Percentiles rank a stretch among this genome's conserved stretches.
Evolutionary conservation across 768 basidiomycete genomes (phyloP).

Genomic region (Pleurotus djamor): DNA sequence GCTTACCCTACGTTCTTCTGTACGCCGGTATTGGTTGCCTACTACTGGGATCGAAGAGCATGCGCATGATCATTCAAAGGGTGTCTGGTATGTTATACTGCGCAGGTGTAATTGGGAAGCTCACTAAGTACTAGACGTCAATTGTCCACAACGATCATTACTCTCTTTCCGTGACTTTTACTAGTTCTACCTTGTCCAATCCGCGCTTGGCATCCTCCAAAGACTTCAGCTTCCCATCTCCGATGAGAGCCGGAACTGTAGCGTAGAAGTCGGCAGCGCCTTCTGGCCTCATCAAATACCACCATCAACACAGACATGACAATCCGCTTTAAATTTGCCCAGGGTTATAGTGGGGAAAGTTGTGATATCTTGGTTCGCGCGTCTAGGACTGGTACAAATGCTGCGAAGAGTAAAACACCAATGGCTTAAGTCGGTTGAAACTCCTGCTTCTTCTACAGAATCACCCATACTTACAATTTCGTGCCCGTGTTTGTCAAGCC

Average conservation of each 20-base stretch:
- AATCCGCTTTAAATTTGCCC: constrained; percentile 34
- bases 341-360: constrained; percentile 23
- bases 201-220: constrained; percentile 26
- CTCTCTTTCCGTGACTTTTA: too few relatives aligned
- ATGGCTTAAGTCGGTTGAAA: not conserved
- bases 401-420: not conserved
- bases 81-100: too few relatives aligned
- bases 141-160: too few relatives aligned
- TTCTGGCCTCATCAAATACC: constrained; percentile 12
- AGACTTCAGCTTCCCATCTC: constrained; percentile 25
- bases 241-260: constrained; percentile 24
- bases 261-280: constrained; percentile 24
- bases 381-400: not conserved
- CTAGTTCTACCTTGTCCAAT: constrained; percentile 15
- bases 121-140: too few relatives aligned
- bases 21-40: too few relatives aligned
- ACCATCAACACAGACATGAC: constrained; percentile 42
- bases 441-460: too few relatives aligned
- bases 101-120: too few relatives aligned
- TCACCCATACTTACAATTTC: too few relatives aligned
- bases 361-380: not conserved
- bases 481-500: too few relatives aligned
- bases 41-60: too few relatives aligned
- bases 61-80: too few relatives aligned
- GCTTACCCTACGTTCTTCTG: too few relatives aligned